A percentile compares a stretch with the other conserved stretches of the same genome.
phyloP scores from a whole-genome alignment of 345 rosid genomes.

The Heritiera fomes region DNA sequence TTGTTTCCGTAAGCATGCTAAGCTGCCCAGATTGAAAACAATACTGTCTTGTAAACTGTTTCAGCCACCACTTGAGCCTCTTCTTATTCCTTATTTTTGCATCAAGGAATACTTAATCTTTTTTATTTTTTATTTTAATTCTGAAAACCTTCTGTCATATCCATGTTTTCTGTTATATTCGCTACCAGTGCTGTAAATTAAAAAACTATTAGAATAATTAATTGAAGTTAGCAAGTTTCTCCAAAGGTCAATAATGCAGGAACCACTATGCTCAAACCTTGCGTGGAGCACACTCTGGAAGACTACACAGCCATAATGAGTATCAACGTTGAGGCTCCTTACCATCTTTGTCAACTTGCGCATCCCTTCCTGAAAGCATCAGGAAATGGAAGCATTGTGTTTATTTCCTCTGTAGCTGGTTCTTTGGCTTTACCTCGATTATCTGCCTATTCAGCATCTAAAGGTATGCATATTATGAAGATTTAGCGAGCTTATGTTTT shows the following conservation, averaged over 20 bases:
- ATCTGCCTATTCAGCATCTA: conserved; percentile 39
- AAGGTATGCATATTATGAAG: conserved; percentile 30
- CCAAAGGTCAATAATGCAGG: conserved; percentile 46
- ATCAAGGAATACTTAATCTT: not conserved
- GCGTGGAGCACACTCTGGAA: conserved; percentile 29
- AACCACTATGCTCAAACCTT: not conserved
- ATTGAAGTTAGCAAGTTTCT: not conserved
- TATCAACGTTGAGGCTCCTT: conserved; percentile 57
- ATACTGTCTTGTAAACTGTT: too few species aligned
- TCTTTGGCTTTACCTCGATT: conserved; percentile 15
- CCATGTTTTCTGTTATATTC: too few species aligned
- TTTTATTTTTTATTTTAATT: too few species aligned
- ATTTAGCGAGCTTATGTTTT: not conserved
- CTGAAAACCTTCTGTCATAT: not conserved
- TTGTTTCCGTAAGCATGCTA: not conserved
- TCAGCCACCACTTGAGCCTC: not conserved
- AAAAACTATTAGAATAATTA: not conserved
- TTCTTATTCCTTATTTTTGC: not conserved
- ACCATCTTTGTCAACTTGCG: conserved; percentile 56
- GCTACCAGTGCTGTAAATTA: too few species aligned
- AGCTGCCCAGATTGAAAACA: not conserved
- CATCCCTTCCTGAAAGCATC: conserved; percentile 55
- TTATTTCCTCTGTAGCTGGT: conserved; percentile 50
- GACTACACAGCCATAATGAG: conserved; percentile 44
- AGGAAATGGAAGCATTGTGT: conserved; percentile 52